Evolutionary conservation across 1,139 yeast species (phyloP).

Genomic region (Arxiozyma telluris): DNA sequence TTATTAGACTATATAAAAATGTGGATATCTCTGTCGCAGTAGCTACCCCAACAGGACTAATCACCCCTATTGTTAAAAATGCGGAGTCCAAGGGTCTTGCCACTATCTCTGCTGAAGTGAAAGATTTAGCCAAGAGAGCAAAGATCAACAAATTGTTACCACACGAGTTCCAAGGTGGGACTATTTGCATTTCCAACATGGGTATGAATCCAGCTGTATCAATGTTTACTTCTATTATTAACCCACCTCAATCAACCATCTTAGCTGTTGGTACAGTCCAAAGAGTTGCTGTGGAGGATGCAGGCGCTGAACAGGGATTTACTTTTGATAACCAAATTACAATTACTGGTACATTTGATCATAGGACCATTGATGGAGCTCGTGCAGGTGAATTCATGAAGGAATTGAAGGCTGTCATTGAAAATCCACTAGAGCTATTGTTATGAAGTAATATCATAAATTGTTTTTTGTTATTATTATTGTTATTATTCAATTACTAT

Average conservation of each 20-base stretch:
- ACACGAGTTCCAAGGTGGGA: constrained; percentile 98
- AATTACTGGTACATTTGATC: constrained; percentile 95
- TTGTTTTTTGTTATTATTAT: background rate
- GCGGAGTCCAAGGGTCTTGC: constrained; percentile 84
- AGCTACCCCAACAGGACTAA: constrained; percentile 93
- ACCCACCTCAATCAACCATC: constrained; percentile 95
- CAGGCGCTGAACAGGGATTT: constrained; percentile 83
- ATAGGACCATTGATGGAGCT: constrained; percentile 95
- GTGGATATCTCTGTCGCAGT: constrained; percentile 98
- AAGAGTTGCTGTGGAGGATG: constrained; percentile 89
- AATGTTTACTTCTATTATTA: constrained; percentile 88
- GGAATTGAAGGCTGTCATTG: constrained; percentile 82
- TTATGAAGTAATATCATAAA: constrained; percentile 37
- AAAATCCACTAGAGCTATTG: constrained; percentile 91
- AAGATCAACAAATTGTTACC: constrained; percentile 87
- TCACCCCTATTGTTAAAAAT: constrained; percentile 88
- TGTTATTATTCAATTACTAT: background rate
- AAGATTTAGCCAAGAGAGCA: constrained; percentile 94
- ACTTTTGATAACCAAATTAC: constrained; percentile 85
- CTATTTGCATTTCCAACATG: constrained; percentile 94
- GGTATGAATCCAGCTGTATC: constrained; percentile 97
- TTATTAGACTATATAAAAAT: constrained; percentile 82
- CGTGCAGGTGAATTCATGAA: constrained; percentile 95
- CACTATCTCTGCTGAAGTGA: constrained; percentile 70
- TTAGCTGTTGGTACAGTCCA: constrained; percentile 90